phyloP scores from a whole-genome alignment of 2,329 filamentous ascomycete genomes.

The Xylariales sp. region DNA sequence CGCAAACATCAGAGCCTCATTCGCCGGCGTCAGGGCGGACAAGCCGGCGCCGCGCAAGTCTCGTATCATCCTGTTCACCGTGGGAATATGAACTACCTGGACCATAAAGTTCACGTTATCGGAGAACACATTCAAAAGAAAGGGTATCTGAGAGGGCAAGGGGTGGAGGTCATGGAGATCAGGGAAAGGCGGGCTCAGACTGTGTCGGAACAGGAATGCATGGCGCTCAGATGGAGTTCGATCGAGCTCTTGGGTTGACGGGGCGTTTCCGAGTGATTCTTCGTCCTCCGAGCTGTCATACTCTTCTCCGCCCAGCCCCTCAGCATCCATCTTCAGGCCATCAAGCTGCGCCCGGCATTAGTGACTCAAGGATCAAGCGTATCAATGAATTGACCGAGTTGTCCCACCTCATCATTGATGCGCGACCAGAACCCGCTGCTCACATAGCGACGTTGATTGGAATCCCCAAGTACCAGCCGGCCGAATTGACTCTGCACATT shows the following conservation, averaged over 20 bases:
- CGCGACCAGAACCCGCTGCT: conserved; percentile 51
- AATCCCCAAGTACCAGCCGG: conserved; percentile 41
- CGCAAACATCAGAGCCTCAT: conserved; percentile 51
- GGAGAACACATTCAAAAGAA: conserved; percentile 44
- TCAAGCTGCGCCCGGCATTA: conserved; percentile 31
- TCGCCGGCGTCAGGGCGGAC: conserved; percentile 30
- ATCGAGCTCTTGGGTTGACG: conserved; percentile 34
- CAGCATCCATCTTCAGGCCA: conserved; percentile 36
- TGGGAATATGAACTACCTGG: conserved; percentile 3
- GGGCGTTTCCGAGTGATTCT: conserved; percentile 22
- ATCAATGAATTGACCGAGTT: not conserved
- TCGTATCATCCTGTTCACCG: not conserved
- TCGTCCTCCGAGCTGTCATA: conserved; percentile 36
- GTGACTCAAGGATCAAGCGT: not conserved
- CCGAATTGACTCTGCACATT: conserved; percentile 39
- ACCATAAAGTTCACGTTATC: conserved; percentile 43
- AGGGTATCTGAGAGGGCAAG: conserved; percentile 50
- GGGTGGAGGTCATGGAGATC: conserved; percentile 41
- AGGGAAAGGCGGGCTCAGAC: conserved; percentile 24
- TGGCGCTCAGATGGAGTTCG: conserved; percentile 41
- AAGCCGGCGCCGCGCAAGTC: not conserved
- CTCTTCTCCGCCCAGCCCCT: conserved; percentile 26
- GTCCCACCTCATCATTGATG: conserved; percentile 48
- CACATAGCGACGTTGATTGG: conserved; percentile 40
- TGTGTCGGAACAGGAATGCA: conserved; percentile 48